Conservation (phyloP, 345 rosid species). For the Ceriops decandra region DNA sequence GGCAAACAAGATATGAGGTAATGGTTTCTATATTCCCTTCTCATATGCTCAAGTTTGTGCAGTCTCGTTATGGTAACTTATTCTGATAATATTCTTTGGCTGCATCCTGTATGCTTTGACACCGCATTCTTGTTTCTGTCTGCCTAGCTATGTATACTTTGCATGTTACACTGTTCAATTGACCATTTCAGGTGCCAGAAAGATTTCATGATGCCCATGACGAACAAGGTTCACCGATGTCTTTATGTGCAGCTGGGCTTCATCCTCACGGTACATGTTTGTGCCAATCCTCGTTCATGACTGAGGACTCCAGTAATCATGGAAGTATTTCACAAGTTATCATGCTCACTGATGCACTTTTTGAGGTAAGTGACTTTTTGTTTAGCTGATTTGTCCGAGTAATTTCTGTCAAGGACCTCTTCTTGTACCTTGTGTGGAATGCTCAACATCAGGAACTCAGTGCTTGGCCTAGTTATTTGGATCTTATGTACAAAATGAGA, state of each 20-base stretch:
- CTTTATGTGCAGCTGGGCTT: conserved; percentile 12
- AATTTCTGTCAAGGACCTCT: no score
- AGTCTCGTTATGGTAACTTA: no score
- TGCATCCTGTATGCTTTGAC: neutral
- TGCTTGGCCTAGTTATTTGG: no score
- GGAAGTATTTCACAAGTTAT: conserved; percentile 15
- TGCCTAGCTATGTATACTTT: neutral
- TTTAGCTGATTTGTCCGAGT: neutral
- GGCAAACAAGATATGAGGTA: conserved; percentile 29
- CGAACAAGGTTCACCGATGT: conserved; percentile 11
- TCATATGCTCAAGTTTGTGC: neutral
- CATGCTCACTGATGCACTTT: conserved; percentile 25
- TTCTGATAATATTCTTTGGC: no score
- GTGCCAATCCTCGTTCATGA: conserved; percentile 7
- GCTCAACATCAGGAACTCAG: no score
- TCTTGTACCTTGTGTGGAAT: no score
- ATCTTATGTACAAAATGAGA: no score
- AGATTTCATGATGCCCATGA: conserved; percentile 20
- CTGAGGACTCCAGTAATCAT: conserved; percentile 8
- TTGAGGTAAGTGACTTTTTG: conserved; percentile 16
- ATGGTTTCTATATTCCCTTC: neutral
- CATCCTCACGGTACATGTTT: conserved; percentile 22
- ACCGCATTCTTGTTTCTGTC: neutral
- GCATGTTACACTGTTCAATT: neutral
- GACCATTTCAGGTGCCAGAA: conserved; percentile 11